Evolutionary conservation across 352 stramenopile genomes (phyloP).

Genomic region (Pythium phragmiticola): DNA sequence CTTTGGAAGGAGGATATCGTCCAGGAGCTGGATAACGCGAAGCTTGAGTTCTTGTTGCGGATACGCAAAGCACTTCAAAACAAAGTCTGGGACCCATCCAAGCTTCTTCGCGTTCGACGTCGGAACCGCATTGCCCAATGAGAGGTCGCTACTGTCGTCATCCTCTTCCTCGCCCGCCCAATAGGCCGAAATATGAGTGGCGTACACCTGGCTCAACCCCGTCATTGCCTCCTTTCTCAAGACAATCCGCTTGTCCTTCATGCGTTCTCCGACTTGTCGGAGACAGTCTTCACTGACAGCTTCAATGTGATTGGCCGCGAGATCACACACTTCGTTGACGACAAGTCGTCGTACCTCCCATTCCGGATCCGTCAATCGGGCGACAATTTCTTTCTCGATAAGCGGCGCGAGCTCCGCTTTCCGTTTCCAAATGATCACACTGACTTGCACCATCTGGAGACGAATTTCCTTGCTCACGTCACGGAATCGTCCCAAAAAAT

Average conservation of each 20-base stretch:
- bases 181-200: slow-evolving; percentile 57
- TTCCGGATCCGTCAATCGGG: slow-evolving; percentile 71
- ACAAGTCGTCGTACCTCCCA: slow-evolving; percentile 80
- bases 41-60: slow-evolving; percentile 81
- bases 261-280: slow-evolving; percentile 73
- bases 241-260: slow-evolving; percentile 86
- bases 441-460: slow-evolving; percentile 77
- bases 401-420: slow-evolving; percentile 56
- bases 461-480: slow-evolving; percentile 88
- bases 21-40: slow-evolving; percentile 76
- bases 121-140: slow-evolving; percentile 36
- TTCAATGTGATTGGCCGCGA: slow-evolving; percentile 70
- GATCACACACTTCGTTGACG: slow-evolving; percentile 82
- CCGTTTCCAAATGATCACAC: slow-evolving; percentile 66
- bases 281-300: slow-evolving; percentile 67
- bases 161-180: slow-evolving; percentile 38
- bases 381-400: slow-evolving; percentile 74
- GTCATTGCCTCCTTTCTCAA: slow-evolving; percentile 89
- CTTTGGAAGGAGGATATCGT: slow-evolving; percentile 85
- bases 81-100: slow-evolving; percentile 78
- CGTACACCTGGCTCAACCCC: slow-evolving; percentile 81
- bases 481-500: slow-evolving; percentile 84
- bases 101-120: slow-evolving; percentile 57
- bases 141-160: slow-evolving; percentile 14
- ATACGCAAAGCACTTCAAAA: slow-evolving; percentile 87